phyloP scores from a whole-genome alignment of 495 filamentous ascomycete genomes.

The Penicillium silybi region DNA sequence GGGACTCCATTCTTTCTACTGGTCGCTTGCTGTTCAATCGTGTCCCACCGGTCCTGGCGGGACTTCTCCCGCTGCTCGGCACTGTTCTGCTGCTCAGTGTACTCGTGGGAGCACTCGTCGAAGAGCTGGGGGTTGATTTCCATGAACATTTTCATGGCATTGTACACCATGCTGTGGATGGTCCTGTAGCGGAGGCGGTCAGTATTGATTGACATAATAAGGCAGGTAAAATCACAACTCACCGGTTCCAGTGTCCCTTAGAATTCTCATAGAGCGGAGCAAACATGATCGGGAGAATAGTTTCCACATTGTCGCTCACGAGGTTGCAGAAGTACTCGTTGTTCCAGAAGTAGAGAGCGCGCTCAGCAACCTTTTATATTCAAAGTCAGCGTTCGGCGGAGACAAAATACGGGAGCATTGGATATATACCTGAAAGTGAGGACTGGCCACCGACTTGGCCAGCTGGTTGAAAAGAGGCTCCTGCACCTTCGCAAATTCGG shows the following conservation, averaged over 20 bases:
- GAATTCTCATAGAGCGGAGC: slow-evolving; percentile 98
- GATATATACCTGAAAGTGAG: slow-evolving; percentile 81
- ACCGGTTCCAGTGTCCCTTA: slow-evolving; percentile 99
- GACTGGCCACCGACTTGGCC: slow-evolving; percentile 95
- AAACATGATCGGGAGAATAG: slow-evolving; percentile 99
- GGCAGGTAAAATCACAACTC: slow-evolving; percentile 20
- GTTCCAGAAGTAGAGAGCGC: slow-evolving; percentile 99
- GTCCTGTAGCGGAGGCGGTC: slow-evolving; percentile 54
- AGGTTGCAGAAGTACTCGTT: slow-evolving; percentile 99
- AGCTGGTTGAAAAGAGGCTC: slow-evolving; percentile 95
- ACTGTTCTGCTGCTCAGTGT: slow-evolving; percentile 92
- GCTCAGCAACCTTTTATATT: slow-evolving; percentile 72
- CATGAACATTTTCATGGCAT: slow-evolving; percentile 99
- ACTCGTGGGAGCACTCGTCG: slow-evolving; percentile 96
- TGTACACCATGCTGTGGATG: slow-evolving; percentile 99
- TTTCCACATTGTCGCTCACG: slow-evolving; percentile 97
- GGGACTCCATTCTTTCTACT: slow-evolving; percentile 54
- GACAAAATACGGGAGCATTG: background rate
- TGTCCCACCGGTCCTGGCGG: slow-evolving; percentile 82
- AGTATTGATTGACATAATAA: background rate
- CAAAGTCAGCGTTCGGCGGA: background rate
- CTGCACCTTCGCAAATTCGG: slow-evolving; percentile 97
- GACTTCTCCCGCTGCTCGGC: slow-evolving; percentile 72
- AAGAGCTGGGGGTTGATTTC: slow-evolving; percentile 99
- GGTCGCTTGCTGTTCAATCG: slow-evolving; percentile 74